phyloP scores from a whole-genome alignment of 345 rosid species.

The Salix caprea region DNA sequence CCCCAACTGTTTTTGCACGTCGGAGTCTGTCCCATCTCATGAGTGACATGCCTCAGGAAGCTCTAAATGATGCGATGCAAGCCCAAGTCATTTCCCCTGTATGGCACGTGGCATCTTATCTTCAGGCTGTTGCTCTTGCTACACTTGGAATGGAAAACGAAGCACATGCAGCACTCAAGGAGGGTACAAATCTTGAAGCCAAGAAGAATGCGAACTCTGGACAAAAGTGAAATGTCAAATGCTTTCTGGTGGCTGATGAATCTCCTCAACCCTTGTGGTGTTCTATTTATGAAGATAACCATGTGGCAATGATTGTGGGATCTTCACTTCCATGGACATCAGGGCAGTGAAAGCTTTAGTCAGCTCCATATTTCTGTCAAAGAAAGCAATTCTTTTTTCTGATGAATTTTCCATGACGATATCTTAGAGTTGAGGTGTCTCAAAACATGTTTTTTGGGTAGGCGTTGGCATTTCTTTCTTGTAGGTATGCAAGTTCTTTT shows the following conservation, averaged over 20 bases:
- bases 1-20: constrained; percentile 79
- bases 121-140: constrained; percentile 70
- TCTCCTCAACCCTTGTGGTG: background rate
- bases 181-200: constrained; percentile 63
- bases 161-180: constrained; percentile 69
- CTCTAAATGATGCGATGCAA: constrained; percentile 73
- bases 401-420: background rate
- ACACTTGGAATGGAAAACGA: constrained; percentile 66
- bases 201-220: constrained; percentile 34
- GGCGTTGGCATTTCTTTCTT: constrained; percentile 11
- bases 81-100: constrained; percentile 83
- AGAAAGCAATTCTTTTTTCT: constrained; percentile 7
- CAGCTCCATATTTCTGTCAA: constrained; percentile 3
- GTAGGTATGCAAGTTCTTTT: constrained; percentile 9
- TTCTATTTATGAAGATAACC: constrained; percentile 3
- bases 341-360: background rate
- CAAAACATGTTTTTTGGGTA: background rate
- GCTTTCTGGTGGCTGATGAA: background rate
- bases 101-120: constrained; percentile 84
- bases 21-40: constrained; percentile 76
- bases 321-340: constrained; percentile 2
- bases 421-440: constrained; percentile 4
- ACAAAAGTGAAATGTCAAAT: constrained; percentile 18
- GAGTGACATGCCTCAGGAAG: constrained; percentile 76
- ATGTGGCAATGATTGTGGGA: constrained; percentile 1